These are phyloP conservation scores for Phialemonium atrogriseum DNA, from an alignment of 2,329 filamentous ascomycete genomes.

Conservation along the genomic window DNA sequence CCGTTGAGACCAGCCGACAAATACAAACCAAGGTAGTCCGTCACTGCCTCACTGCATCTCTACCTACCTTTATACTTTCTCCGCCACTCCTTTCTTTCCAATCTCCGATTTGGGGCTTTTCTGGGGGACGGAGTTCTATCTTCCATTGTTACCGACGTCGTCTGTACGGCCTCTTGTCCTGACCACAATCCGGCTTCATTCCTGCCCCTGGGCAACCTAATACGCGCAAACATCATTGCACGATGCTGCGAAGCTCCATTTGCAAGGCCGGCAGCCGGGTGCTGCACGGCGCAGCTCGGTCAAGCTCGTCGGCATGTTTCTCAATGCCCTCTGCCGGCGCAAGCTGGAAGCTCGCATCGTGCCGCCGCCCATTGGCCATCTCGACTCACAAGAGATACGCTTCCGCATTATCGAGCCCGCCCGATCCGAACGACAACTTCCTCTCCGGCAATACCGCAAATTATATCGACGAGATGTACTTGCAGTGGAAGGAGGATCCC, in stretches of 20 bases:
- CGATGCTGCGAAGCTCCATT: constrained; percentile 66
- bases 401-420: constrained; percentile 44
- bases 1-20: neutral
- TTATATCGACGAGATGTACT: constrained; percentile 99
- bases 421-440: constrained; percentile 91
- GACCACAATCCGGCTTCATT: constrained; percentile 5
- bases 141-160: neutral
- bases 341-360: constrained; percentile 31
- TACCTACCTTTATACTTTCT: constrained; percentile 2
- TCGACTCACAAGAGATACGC: constrained; percentile 44
- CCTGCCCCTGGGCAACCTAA: constrained; percentile 1
- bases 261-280: constrained; percentile 54
- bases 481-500: constrained; percentile 93
- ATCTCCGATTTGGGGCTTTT: neutral
- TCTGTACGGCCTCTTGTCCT: neutral
- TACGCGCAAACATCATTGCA: constrained; percentile 17
- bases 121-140: constrained; percentile 1
- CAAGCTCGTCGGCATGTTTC: constrained; percentile 26
- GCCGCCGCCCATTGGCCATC: constrained; percentile 42
- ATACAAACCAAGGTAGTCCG: too few relatives aligned
- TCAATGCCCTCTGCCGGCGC: constrained; percentile 33
- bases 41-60: too few relatives aligned
- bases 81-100: constrained; percentile 5
- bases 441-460: constrained; percentile 94
- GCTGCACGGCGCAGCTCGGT: constrained; percentile 21